Evolutionary conservation across 495 filamentous ascomycete genomes (phyloP).

Genomic region (Hypoxylon fragiforme): DNA sequence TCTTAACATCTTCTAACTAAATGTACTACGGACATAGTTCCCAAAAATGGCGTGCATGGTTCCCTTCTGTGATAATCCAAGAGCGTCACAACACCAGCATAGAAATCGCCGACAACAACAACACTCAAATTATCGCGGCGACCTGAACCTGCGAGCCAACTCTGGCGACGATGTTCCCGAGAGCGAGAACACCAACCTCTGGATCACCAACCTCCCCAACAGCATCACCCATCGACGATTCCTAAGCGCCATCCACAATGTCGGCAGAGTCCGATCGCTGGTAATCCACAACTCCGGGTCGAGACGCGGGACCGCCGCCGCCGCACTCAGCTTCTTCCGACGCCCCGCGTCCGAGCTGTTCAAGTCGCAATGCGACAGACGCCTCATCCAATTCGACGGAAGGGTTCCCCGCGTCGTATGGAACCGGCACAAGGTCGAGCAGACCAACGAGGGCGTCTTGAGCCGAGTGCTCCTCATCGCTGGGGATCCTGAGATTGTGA

Average conservation of each 20-base stretch:
- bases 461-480: conserved; percentile 12
- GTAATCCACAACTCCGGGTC: not conserved
- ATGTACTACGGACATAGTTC: no score
- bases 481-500: conserved; percentile 6
- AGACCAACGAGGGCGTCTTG: not conserved
- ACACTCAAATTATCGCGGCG: not conserved
- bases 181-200: not conserved
- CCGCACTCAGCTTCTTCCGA: not conserved
- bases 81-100: no score
- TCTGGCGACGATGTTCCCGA: not conserved
- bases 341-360: not conserved
- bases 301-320: not conserved
- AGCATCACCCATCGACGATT: not conserved
- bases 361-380: no score
- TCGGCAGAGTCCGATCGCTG: not conserved
- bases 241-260: not conserved
- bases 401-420: not conserved
- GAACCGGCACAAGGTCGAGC: conserved; percentile 2
- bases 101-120: no score
- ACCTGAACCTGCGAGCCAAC: not conserved
- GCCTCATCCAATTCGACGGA: not conserved
- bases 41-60: no score
- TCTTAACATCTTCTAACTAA: no score
- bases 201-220: not conserved
- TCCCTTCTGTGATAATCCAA: no score